Evolutionary conservation across 768 basidiomycete species (phyloP).

Genomic region (Trametopsis cervina): DNA sequence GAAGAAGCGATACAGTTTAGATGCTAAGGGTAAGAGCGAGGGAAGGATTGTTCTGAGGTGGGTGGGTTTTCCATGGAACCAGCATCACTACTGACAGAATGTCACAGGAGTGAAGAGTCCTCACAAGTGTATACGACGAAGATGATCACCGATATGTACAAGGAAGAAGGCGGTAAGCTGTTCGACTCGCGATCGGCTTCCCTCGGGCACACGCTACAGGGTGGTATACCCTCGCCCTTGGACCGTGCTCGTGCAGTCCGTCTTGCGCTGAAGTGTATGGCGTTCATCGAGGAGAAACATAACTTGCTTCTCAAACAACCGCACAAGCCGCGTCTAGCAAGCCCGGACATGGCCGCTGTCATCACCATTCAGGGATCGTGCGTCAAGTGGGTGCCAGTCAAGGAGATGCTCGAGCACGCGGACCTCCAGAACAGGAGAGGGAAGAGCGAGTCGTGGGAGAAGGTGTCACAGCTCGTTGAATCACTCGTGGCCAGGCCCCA

Average conservation of each 20-base stretch:
- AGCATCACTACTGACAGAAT: background rate
- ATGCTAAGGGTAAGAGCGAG: conserved; percentile 84
- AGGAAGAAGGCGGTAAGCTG: conserved; percentile 85
- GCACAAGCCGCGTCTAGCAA: conserved; percentile 46
- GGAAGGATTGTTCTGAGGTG: conserved; percentile 91
- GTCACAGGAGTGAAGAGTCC: conserved; percentile 70
- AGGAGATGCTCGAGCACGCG: conserved; percentile 77
- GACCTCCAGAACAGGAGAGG: conserved; percentile 90
- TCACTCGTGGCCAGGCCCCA: conserved; percentile 60
- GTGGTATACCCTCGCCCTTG: conserved; percentile 90
- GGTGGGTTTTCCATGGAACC: conserved; percentile 18
- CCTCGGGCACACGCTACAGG: conserved; percentile 94
- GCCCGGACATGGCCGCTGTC: conserved; percentile 69
- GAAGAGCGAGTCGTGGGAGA: conserved; percentile 72
- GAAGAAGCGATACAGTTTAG: conserved; percentile 76
- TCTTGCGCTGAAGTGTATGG: conserved; percentile 87
- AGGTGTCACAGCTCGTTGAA: conserved; percentile 64
- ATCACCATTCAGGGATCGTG: conserved; percentile 86
- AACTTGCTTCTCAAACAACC: conserved; percentile 43
- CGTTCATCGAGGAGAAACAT: conserved; percentile 85
- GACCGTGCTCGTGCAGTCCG: conserved; percentile 91
- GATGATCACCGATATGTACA: conserved; percentile 87
- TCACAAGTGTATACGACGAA: conserved; percentile 89
- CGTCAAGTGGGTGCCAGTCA: conserved; percentile 77
- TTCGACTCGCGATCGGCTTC: conserved; percentile 97